A percentile compares a stretch with the other conserved stretches of the same genome.
Conservation (phyloP, 75 land plant species). For the Adiantum capillusveneris region DNA sequence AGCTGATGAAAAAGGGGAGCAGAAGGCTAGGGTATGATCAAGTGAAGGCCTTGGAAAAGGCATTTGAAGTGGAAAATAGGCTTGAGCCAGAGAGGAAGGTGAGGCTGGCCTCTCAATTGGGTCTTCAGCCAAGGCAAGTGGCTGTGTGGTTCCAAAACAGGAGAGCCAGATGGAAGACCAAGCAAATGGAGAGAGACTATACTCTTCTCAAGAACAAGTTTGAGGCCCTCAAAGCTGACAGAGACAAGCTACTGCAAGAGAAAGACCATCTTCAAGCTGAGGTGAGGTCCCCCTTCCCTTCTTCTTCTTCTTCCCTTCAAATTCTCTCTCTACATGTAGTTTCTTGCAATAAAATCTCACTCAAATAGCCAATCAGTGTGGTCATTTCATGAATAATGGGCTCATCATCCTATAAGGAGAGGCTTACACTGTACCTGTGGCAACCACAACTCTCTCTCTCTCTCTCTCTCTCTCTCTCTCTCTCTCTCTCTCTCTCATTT, state of each 20-base stretch:
- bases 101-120: conserved; percentile 30
- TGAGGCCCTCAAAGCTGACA: conserved; percentile 19
- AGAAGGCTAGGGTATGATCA: conserved; percentile 29
- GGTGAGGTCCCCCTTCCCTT: neutral
- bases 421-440: too few species aligned
- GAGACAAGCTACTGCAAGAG: conserved; percentile 3
- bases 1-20: neutral
- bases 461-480: too few species aligned
- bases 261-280: neutral
- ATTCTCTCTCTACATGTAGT: too few species aligned
- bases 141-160: conserved; percentile 65
- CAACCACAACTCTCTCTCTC: too few species aligned
- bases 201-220: conserved; percentile 16
- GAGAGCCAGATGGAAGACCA: conserved; percentile 40
- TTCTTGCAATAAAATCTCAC: too few species aligned
- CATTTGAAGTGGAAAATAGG: conserved; percentile 29
- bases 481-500: too few species aligned
- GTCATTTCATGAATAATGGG: too few species aligned
- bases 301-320: neutral
- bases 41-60: conserved; percentile 26
- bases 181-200: conserved; percentile 32
- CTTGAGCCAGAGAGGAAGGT: conserved; percentile 39
- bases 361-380: too few species aligned
- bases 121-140: conserved; percentile 50
- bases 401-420: too few species aligned